These are phyloP conservation scores for Batkoa obscura DNA, from an alignment of 371 early-diverging fungal species.

Conservation along the genomic window DNA sequence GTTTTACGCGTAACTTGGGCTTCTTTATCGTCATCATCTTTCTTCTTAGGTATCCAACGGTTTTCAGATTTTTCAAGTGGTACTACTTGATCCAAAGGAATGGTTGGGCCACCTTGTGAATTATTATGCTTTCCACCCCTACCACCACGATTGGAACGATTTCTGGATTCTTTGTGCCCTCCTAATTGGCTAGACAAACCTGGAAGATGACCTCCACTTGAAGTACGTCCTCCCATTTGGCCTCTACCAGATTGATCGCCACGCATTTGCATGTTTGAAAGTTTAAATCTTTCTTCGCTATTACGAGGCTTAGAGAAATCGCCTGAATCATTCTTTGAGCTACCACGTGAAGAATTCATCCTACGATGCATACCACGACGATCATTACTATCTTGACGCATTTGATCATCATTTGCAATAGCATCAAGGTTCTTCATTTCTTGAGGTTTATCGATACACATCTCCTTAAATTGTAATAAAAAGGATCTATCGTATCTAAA, in stretches of 20 bases:
- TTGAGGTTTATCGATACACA: slow-evolving; percentile 40
- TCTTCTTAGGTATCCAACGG: slow-evolving; percentile 52
- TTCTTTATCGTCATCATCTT: slow-evolving; percentile 11
- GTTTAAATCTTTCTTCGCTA: slow-evolving; percentile 27
- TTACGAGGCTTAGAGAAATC: slow-evolving; percentile 12
- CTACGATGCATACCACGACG: slow-evolving; percentile 1
- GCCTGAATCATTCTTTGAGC: slow-evolving; percentile 12
- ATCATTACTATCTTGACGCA: slow-evolving; percentile 14
- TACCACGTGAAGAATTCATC: slow-evolving; percentile 12
- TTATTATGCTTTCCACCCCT: slow-evolving; percentile 25
- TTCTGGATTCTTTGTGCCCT: slow-evolving; percentile 14
- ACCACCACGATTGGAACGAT: slow-evolving; percentile 20
- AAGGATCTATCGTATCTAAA: slow-evolving; percentile 48
- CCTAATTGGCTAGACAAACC: slow-evolving; percentile 13
- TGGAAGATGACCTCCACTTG: slow-evolving; percentile 23
- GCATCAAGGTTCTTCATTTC: slow-evolving; percentile 45
- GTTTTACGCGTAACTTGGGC: slow-evolving; percentile 58
- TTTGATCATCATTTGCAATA: slow-evolving; percentile 29
- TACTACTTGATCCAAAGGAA: slow-evolving; percentile 39
- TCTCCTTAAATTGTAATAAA: slow-evolving; percentile 51
- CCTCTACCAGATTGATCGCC: slow-evolving; percentile 25
- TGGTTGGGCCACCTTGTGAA: slow-evolving; percentile 27
- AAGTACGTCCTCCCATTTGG: slow-evolving; percentile 23
- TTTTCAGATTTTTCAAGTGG: slow-evolving; percentile 64
- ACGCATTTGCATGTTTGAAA: slow-evolving; percentile 18